Evolutionary conservation across 805 yeast genomes (phyloP), one percentile per base, ranked within the genome.

Genomic region (Pichia occidentalis): DNA sequence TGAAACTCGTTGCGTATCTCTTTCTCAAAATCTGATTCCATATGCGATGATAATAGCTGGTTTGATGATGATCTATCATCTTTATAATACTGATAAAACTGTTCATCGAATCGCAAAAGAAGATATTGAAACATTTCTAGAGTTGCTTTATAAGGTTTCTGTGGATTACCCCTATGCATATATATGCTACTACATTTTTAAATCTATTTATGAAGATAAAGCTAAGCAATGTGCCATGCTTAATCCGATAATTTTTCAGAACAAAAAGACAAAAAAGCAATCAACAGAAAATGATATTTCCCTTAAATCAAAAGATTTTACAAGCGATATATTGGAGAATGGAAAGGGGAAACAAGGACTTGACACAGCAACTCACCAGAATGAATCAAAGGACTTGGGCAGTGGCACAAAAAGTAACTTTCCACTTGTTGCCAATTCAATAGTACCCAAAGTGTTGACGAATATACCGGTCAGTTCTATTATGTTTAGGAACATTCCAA

Each of bases 11-110:
- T 65, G 71, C 56, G 64, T 72, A 36, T 74, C 75, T 12, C 40
- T 42, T 21, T 45, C 42, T 29, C 46, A 39, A 11, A 29, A 44
- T 21, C 39, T 49, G 16, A 34, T 50, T 4, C 42, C 49, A 2
- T 79, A 81, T 51, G 67, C 78, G 18, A 60, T 77, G 42, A 75
- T 76, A 53, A 70, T 78, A 23, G 85, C 92, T 1, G 65, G 80
- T 45, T 65, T 78, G 45, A 78, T 82, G 71, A 72, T 83, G 57
- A 66, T 80, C n/a, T 80, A 80, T 53, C 90, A 83, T 59, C 69
- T 77, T 14, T 48, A 51, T 38, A 57, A 53, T 32, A 47, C 45
- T 30, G 60, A 57, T 32, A 36, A 36, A 30, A 43, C 35, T 1
- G 48, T 57, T n/a, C 46, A 52, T 6, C 37, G 34, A 13, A 42